These are phyloP conservation scores for Mycosphaerella sp. DNA, from an alignment of 2,329 filamentous ascomycete species.

Conservation along the genomic window DNA sequence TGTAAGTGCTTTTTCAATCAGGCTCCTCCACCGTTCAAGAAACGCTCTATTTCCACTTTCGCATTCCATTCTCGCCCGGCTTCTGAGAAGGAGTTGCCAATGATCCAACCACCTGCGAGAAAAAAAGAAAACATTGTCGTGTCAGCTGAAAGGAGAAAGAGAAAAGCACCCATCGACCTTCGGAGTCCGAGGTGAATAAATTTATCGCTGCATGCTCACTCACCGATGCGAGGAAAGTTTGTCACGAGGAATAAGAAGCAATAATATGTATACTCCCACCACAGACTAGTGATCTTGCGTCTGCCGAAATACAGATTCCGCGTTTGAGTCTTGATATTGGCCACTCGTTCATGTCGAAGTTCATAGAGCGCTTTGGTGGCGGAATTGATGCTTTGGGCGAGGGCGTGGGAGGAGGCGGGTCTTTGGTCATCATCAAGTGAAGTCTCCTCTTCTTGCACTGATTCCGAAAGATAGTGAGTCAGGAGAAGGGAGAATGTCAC, in stretches of 20 bases:
- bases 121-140: neutral
- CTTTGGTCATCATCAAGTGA: neutral
- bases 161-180: no score
- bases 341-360: constrained; percentile 3
- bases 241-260: constrained; percentile 3
- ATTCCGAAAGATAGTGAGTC: constrained; percentile 7
- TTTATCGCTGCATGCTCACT: no score
- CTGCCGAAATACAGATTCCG: constrained; percentile 6
- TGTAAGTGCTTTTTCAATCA: no score
- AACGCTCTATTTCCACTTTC: no score
- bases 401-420: neutral
- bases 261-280: constrained; percentile 6
- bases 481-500: constrained; percentile 42
- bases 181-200: no score
- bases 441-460: neutral
- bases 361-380: constrained; percentile 6
- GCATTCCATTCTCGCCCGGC: neutral
- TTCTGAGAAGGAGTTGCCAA: neutral
- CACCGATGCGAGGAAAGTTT: constrained; percentile 3
- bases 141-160: neutral
- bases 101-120: neutral
- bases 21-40: no score
- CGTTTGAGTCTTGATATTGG: constrained; percentile 1
- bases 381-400: neutral
- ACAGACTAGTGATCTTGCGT: neutral